Conservation (phyloP, 2,329 filamentous ascomycete genomes). For the Domatiomyces globalis region DNA sequence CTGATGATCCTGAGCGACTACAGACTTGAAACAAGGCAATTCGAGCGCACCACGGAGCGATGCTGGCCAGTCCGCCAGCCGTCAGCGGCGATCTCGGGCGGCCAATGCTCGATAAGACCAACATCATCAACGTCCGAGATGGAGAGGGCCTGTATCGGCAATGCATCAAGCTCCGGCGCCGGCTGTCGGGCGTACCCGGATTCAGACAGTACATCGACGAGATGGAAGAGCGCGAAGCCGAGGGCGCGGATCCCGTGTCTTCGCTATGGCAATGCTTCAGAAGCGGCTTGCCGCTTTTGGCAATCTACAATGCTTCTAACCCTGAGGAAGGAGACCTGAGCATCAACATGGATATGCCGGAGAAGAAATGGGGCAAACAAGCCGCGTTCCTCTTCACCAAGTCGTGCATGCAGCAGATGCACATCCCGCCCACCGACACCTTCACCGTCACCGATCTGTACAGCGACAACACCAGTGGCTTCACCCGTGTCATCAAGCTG, state of each 20-base stretch:
- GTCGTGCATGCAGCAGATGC: conserved; percentile 70
- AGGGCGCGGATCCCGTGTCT: conserved; percentile 65
- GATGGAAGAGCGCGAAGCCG: conserved; percentile 53
- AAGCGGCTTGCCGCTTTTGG: conserved; percentile 68
- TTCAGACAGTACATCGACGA: conserved; percentile 64
- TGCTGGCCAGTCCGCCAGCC: conserved; percentile 26
- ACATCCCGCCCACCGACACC: conserved; percentile 64
- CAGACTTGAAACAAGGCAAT: not conserved
- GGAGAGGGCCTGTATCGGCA: conserved; percentile 95
- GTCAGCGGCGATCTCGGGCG: conserved; percentile 33
- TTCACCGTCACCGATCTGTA: conserved; percentile 88
- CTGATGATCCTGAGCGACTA: not conserved
- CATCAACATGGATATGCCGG: conserved; percentile 36
- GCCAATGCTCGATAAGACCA: conserved; percentile 62
- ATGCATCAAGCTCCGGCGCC: conserved; percentile 69
- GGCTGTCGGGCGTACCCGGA: conserved; percentile 67
- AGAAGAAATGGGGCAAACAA: conserved; percentile 67
- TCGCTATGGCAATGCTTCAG: conserved; percentile 80
- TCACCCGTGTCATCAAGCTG: conserved; percentile 80
- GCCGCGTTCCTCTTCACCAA: conserved; percentile 87
- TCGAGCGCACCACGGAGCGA: conserved; percentile 8
- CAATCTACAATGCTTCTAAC: conserved; percentile 74
- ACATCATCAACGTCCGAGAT: conserved; percentile 94
- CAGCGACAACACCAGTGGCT: conserved; percentile 88
- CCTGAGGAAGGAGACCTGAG: conserved; percentile 51